Evolutionary conservation across 1,284 basidiomycete species (phyloP).

Genomic region (Sparassis latifolia): DNA sequence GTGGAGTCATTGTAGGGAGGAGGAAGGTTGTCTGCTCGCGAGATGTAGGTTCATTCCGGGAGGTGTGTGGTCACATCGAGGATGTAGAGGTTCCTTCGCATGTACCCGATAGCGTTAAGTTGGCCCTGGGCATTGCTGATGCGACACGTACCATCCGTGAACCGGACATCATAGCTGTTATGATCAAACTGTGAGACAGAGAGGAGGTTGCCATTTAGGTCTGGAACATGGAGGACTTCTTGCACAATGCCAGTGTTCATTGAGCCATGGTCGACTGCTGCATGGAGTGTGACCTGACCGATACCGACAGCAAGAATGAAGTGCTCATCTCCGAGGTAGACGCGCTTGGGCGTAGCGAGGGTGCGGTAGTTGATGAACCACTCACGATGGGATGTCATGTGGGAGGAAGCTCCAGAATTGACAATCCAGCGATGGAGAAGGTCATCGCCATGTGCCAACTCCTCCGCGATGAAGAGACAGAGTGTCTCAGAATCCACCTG

Average conservation of each 20-base stretch:
- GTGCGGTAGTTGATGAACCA: conserved; percentile 8
- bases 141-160: neutral
- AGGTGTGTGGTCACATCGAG: neutral
- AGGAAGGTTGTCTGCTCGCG: neutral
- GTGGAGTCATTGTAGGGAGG: neutral
- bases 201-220: conserved; percentile 18
- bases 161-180: neutral
- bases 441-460: neutral
- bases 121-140: neutral
- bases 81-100: neutral
- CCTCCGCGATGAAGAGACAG: neutral
- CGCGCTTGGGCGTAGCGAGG: conserved; percentile 2
- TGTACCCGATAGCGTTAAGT: neutral
- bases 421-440: neutral
- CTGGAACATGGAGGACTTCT: conserved; percentile 15
- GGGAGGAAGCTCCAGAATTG: neutral
- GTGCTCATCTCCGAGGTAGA: conserved; percentile 14
- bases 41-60: neutral
- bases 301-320: conserved; percentile 4
- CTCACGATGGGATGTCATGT: conserved; percentile 3
- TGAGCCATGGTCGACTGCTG: neutral
- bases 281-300: conserved; percentile 1
- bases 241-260: neutral
- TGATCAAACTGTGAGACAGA: conserved; percentile 12
- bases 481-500: neutral